A percentile compares a stretch with the other conserved stretches of the same genome.
Conservation (phyloP, 331 rosid species). For the Malus hybrid region DNA sequence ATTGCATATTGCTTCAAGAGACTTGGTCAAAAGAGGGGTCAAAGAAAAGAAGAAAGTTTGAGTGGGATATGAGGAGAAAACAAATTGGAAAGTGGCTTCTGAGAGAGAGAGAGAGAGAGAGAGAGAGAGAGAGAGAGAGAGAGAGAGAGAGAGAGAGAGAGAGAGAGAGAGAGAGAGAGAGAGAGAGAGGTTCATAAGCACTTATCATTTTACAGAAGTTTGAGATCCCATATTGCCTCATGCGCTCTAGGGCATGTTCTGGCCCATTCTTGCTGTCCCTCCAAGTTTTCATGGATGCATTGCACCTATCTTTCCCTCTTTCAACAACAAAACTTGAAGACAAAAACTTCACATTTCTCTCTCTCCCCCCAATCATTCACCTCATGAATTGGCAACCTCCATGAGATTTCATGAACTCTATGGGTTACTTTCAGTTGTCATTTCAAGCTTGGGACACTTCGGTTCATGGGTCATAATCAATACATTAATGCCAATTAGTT, state of each 20-base stretch:
- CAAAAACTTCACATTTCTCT: conserved; percentile 13
- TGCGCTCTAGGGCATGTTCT: not conserved
- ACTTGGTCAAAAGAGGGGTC: conserved; percentile 54
- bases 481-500: not conserved
- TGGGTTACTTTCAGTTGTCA: conserved; percentile 16
- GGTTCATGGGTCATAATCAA: conserved; percentile 13
- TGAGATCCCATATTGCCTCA: conserved; percentile 48
- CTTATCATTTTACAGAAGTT: conserved; percentile 36
- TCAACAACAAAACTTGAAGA: conserved; percentile 19
- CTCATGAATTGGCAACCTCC: conserved; percentile 80
- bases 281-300: conserved; percentile 58
- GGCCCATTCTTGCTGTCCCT: conserved; percentile 65
- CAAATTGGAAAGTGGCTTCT: conserved; percentile 9
- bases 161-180: not conserved
- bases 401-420: conserved; percentile 46
- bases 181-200: conserved; percentile 21
- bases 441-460: conserved; percentile 15
- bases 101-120: not conserved
- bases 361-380: conserved; percentile 51
- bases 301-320: conserved; percentile 46
- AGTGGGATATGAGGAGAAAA: conserved; percentile 29
- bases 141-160: not conserved
- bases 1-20: conserved; percentile 17
- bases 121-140: too few species aligned
- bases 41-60: conserved; percentile 36